These are phyloP conservation scores for Domatiomyces globalis DNA, from an alignment of 2,329 filamentous ascomycete species.

Conservation along the genomic window DNA sequence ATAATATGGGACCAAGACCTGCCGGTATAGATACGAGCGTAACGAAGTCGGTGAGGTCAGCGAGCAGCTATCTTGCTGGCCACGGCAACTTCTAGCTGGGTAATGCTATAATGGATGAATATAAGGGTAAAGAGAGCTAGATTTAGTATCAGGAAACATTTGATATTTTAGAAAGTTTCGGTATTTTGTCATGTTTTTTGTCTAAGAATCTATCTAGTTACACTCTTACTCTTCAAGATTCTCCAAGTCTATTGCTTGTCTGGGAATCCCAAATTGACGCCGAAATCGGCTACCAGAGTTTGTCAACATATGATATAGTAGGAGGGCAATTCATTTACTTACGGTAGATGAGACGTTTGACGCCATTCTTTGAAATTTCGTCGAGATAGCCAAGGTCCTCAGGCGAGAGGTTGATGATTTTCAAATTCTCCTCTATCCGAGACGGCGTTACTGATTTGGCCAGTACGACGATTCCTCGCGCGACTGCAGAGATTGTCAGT, in stretches of 20 bases:
- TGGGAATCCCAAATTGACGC: conserved; percentile 15
- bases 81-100: not conserved
- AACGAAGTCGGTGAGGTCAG: too few species aligned
- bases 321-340: conserved; percentile 5
- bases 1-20: too few species aligned
- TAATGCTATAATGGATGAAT: too few species aligned
- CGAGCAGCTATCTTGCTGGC: too few species aligned
- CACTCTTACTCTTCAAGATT: not conserved
- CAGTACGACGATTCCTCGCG: conserved; percentile 12
- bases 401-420: conserved; percentile 27
- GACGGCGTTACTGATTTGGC: conserved; percentile 30
- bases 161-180: too few species aligned
- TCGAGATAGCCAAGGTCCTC: conserved; percentile 25
- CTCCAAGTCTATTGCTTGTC: conserved; percentile 6
- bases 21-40: too few species aligned
- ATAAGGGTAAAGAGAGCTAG: too few species aligned
- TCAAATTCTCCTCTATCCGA: conserved; percentile 31
- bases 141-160: too few species aligned
- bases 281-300: conserved; percentile 6
- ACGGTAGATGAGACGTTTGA: conserved; percentile 10
- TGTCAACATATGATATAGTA: conserved; percentile 12
- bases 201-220: not conserved
- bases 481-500: conserved; percentile 3
- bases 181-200: too few species aligned
- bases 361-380: conserved; percentile 13